Evolutionary conservation across 768 basidiomycete species (phyloP).

Genomic region (Cystofilobasidium capitatum): DNA sequence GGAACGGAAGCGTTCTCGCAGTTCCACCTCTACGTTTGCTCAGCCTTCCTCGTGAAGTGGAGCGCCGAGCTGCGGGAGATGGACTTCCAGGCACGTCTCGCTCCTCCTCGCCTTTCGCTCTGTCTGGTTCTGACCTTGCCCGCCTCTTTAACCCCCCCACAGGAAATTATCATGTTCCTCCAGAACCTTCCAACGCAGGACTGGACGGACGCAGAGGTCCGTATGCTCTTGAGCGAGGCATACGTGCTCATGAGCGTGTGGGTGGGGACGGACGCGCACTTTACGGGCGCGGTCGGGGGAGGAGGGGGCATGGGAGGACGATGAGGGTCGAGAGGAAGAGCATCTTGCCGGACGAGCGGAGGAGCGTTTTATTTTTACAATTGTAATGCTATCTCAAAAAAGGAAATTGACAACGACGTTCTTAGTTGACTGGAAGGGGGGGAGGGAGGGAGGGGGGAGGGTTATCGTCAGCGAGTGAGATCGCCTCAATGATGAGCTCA

Average conservation of each 20-base stretch:
- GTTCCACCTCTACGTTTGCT: constrained; percentile 97
- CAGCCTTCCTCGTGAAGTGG: constrained; percentile 92
- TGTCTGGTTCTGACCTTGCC: background rate
- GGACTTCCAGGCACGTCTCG: constrained; percentile 81
- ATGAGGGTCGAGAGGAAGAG: too few relatives aligned
- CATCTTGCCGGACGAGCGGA: background rate
- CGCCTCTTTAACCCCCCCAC: constrained; percentile 5
- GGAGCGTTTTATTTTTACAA: background rate
- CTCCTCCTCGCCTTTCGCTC: background rate
- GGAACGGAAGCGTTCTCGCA: constrained; percentile 97
- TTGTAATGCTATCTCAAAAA: background rate
- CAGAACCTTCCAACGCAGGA: constrained; percentile 49
- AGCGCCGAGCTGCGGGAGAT: constrained; percentile 84
- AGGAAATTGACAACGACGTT: background rate
- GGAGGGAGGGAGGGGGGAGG: background rate
- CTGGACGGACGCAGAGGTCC: constrained; percentile 93
- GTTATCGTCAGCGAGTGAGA: background rate
- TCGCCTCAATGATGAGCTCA: background rate
- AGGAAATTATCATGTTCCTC: constrained; percentile 99
- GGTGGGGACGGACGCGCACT: constrained; percentile 34
- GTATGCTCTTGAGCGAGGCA: constrained; percentile 88
- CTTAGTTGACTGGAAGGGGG: background rate
- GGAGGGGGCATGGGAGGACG: constrained; percentile 22
- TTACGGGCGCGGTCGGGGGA: constrained; percentile 15
- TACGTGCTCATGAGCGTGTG: constrained; percentile 54